Evolutionary conservation across 176 grass and related monocot species (phyloP).

Genomic region (Bromus sterilis): DNA sequence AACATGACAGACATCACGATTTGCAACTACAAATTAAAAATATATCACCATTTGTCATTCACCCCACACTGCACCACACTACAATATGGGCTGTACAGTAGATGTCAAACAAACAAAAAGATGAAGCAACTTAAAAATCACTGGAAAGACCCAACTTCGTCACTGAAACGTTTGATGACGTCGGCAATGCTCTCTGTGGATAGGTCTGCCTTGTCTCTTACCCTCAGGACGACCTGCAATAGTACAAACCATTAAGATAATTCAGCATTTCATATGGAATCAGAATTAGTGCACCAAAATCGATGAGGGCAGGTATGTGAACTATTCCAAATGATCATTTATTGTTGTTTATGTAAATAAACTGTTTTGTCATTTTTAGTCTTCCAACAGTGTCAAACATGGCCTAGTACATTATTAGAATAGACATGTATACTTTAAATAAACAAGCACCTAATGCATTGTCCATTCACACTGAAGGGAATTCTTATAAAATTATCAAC

Average conservation of each 20-base stretch:
- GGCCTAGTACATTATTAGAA: neutral
- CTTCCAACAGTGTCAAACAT: neutral
- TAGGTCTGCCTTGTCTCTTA: slow-evolving; percentile 69
- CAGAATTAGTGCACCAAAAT: neutral
- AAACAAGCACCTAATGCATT: neutral
- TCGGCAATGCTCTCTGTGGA: slow-evolving; percentile 43
- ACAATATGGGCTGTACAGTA: neutral
- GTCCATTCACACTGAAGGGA: neutral
- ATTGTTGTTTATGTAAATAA: neutral
- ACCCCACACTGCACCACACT: neutral
- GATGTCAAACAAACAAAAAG: neutral
- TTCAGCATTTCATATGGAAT: slow-evolving; percentile 1
- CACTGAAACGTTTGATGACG: slow-evolving; percentile 45
- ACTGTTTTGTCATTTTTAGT: neutral
- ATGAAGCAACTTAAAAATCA: slow-evolving; percentile 17
- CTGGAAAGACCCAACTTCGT: slow-evolving; percentile 57
- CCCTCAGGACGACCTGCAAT: slow-evolving; percentile 65
- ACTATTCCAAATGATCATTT: neutral
- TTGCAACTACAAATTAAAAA: no score
- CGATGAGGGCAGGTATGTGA: neutral
- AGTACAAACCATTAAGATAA: neutral
- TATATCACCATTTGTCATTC: neutral
- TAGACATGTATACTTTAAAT: neutral
- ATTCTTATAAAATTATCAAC: neutral
- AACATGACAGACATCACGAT: neutral